phyloP scores from a whole-genome alignment of 106 monocot species.

The Dioscorea alata region DNA sequence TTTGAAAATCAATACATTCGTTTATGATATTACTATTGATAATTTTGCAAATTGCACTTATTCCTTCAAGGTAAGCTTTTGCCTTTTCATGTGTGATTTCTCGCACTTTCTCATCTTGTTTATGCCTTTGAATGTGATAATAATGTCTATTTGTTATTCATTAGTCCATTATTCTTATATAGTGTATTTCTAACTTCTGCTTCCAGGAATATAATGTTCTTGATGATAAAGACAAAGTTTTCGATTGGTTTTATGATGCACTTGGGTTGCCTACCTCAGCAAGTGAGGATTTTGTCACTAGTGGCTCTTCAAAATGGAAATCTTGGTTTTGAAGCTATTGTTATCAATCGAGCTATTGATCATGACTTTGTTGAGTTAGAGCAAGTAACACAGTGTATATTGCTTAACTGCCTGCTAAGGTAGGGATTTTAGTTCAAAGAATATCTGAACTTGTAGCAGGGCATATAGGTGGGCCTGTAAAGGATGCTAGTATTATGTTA shows the following conservation, averaged over 20 bases:
- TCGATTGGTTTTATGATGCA: conserved; percentile 95
- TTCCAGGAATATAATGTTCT: conserved; percentile 91
- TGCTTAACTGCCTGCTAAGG: conserved; percentile 46
- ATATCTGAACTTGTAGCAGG: conserved; percentile 87
- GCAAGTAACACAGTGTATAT: conserved; percentile 83
- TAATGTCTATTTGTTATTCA: background rate
- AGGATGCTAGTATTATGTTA: conserved; percentile 75
- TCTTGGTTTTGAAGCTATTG: conserved; percentile 94
- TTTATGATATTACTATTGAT: background rate
- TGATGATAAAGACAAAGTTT: conserved; percentile 80
- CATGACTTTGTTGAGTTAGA: conserved; percentile 70
- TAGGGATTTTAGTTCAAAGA: conserved; percentile 65
- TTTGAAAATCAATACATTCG: too few species aligned
- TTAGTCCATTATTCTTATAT: background rate
- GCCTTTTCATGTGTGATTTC: background rate
- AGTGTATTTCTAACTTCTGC: background rate
- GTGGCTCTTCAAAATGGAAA: conserved; percentile 83
- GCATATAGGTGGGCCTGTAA: conserved; percentile 93
- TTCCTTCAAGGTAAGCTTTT: background rate
- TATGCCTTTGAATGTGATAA: background rate
- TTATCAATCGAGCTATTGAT: conserved; percentile 77
- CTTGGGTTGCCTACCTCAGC: conserved; percentile 45
- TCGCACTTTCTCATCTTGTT: background rate
- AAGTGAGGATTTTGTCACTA: conserved; percentile 68
- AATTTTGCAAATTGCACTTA: background rate